phyloP scores from a whole-genome alignment of 2,329 filamentous ascomycete species.

The Aspergillus tamarii region DNA sequence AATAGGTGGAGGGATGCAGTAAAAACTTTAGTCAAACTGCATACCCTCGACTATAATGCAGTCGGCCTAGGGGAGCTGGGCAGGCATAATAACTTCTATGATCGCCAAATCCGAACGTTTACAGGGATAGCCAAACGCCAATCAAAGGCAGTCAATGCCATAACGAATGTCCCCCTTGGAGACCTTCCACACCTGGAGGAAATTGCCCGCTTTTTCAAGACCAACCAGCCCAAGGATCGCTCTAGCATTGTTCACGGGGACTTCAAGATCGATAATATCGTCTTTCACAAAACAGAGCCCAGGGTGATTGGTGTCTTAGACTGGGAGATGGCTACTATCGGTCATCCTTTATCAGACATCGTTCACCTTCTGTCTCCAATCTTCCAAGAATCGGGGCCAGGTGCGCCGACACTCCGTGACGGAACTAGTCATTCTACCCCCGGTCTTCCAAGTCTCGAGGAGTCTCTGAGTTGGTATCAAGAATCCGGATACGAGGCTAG shows the following conservation, averaged over 20 bases:
- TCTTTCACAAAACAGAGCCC: conserved; percentile 11
- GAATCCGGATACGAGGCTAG: background rate
- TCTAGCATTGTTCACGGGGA: conserved; percentile 9
- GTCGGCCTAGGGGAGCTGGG: background rate
- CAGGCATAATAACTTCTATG: background rate
- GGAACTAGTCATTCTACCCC: background rate
- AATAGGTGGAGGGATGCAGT: conserved; percentile 8
- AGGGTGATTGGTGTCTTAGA: conserved; percentile 6
- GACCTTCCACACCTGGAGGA: background rate
- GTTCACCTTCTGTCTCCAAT: background rate
- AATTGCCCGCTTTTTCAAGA: background rate
- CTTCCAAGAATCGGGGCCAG: background rate
- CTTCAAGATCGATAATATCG: conserved; percentile 13
- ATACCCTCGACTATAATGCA: background rate
- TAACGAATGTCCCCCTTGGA: background rate
- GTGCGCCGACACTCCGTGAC: background rate
- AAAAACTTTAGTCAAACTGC: background rate
- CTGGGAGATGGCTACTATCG: conserved; percentile 12
- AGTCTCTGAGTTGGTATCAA: background rate
- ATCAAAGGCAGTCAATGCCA: background rate
- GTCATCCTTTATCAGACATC: conserved; percentile 8
- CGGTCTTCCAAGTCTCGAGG: background rate
- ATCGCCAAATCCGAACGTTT: conserved; percentile 8
- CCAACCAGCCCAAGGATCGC: conserved; percentile 2
- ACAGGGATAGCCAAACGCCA: background rate